A percentile compares a stretch with the other conserved stretches of the same genome.
Evolutionary conservation across 2,329 filamentous ascomycete genomes (phyloP).

Genomic region (Botrytis squamosa): DNA sequence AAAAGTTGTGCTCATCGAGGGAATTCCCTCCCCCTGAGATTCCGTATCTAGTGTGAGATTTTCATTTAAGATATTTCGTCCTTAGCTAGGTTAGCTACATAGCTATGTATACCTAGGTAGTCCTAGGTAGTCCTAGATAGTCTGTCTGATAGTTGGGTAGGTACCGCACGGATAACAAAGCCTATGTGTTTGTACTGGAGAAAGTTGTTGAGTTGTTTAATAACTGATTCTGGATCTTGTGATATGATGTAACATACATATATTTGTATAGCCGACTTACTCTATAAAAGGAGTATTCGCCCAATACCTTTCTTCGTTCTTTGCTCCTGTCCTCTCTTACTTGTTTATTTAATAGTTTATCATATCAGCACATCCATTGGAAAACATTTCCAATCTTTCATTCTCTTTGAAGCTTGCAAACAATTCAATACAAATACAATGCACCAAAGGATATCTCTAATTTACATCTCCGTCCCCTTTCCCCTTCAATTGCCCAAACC

Average conservation of each 20-base stretch:
- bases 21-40: rapidly evolving
- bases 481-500: background rate
- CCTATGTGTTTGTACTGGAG: background rate
- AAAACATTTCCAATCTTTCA: background rate
- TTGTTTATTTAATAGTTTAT: background rate
- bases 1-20: background rate
- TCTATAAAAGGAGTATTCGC: background rate
- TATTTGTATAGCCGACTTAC: too few relatives aligned
- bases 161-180: background rate
- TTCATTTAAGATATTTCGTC: background rate
- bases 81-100: background rate
- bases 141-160: background rate
- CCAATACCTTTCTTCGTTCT: background rate
- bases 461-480: background rate
- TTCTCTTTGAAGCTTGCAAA: background rate
- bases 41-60: background rate
- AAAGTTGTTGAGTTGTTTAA: background rate
- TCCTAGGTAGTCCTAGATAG: too few relatives aligned
- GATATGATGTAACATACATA: too few relatives aligned
- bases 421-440: background rate
- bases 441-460: background rate
- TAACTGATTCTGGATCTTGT: background rate
- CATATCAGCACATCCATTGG: background rate
- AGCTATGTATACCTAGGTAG: background rate
- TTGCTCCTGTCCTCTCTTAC: background rate